Evolutionary conservation across 1,284 basidiomycete genomes (phyloP), one percentile per base, ranked within the genome.

Genomic region (Ganoderma lingzhi): DNA sequence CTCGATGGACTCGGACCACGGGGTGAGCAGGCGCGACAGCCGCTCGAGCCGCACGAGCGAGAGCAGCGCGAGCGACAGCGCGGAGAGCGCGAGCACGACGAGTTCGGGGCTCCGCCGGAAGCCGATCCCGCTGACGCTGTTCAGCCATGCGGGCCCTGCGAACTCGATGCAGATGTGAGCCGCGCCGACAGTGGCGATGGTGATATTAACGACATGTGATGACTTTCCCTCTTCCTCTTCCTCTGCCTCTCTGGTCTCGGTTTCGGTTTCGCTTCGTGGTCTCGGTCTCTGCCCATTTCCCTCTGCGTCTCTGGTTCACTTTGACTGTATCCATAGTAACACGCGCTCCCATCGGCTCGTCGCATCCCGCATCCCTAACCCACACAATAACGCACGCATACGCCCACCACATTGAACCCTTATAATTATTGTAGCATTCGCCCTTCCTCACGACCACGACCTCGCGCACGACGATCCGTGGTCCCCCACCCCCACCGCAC

Each of bases 41-140:
- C 77, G 79, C 19, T 78, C 78, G 45, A 78, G 74, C 44, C 73
- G 75, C 64, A 69, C 73, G 71, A 78, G 79, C 65, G 77, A 77
- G 41, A 78, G 74, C 62, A 78, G 78, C 51, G 69, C 71, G 69
- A 73, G 75, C 60, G 78, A 79, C 56, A 79, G 78, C 69, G 83
- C 78, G 62, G 83, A 83, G 63, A 82, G 80, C 68, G 23, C 23
- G 23, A 23, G 23, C 23, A 23, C 23, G 23, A 79, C 80, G 30
- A 81, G 84, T 71, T 78, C 74, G 64, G 84, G 88, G 5, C 75
- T 87, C 75, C 82, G 85, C 79, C 82, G 88, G 76, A 92, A 90
- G 77, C 88, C 88, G 14, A 91, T 90, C 67, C 88, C 89, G 5
- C 78, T 89, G 48, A 84, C 88, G 78, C 87, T 90, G 82, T 90